Evolutionary conservation across 2,329 filamentous ascomycete species (phyloP).

Genomic region (Fonsecaea erecta): DNA sequence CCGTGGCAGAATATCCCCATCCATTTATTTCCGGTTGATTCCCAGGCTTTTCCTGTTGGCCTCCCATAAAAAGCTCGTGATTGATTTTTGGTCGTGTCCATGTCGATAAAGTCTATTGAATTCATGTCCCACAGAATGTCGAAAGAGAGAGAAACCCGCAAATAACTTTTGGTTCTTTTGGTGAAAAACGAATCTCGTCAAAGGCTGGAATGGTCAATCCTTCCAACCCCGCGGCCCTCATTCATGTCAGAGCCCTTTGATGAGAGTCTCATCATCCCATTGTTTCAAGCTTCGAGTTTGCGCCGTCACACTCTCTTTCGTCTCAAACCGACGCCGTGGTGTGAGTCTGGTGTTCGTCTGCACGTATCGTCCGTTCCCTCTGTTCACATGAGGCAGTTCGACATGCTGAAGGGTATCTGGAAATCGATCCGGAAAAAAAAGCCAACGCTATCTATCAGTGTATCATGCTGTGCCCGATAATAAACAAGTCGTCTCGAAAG

Average conservation of each 20-base stretch:
- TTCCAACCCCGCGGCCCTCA: conserved; percentile 15
- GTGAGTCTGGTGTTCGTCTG: conserved; percentile 30
- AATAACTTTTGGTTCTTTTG: conserved; percentile 35
- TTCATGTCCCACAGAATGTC: conserved; percentile 36
- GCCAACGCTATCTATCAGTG: conserved; percentile 59
- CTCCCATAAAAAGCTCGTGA: conserved; percentile 32
- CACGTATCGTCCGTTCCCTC: conserved; percentile 38
- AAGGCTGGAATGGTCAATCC: conserved; percentile 11
- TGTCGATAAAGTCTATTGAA: conserved; percentile 38
- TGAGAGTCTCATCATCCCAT: conserved; percentile 30
- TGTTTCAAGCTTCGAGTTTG: conserved; percentile 21
- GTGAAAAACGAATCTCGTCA: conserved; percentile 29
- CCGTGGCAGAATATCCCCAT: conserved; percentile 27
- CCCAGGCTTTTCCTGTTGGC: conserved; percentile 19
- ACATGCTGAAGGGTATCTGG: conserved; percentile 54
- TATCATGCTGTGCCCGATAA: conserved; percentile 49
- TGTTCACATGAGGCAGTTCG: conserved; percentile 42
- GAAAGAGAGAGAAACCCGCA: conserved; percentile 35
- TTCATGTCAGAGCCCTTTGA: conserved; percentile 11
- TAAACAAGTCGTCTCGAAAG: conserved; percentile 37
- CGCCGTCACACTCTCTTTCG: conserved; percentile 33
- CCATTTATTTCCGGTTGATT: conserved; percentile 12
- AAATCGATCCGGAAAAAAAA: conserved; percentile 50
- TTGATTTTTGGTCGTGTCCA: conserved; percentile 29
- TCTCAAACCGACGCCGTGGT: conserved; percentile 34